Percentiles rank a stretch among this genome's conserved stretches.
Evolutionary conservation across 305 asterid genomes (phyloP).

Genomic region (Solanum aculeatissimum): DNA sequence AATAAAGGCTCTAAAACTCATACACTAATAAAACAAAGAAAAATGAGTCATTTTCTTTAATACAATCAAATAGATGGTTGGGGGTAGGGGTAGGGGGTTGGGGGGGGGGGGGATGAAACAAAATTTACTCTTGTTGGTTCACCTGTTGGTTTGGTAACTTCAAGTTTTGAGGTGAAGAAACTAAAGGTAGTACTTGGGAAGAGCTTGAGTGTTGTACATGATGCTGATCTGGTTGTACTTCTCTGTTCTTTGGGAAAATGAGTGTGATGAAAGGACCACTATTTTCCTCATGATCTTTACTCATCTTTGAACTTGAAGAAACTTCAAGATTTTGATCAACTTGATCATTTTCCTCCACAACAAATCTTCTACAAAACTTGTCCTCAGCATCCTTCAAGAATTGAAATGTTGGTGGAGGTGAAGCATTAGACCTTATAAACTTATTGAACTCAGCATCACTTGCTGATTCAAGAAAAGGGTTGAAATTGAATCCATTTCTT

Average conservation of each 20-base stretch:
- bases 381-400: slow-evolving; percentile 53
- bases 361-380: slow-evolving; percentile 12
- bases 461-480: slow-evolving; percentile 22
- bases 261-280: slow-evolving; percentile 17
- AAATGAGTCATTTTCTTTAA: not conserved
- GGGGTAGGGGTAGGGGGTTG: not conserved
- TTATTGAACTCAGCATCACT: slow-evolving; percentile 35
- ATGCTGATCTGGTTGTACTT: slow-evolving; percentile 4
- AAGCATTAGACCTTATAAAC: slow-evolving; percentile 23
- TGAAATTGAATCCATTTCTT: not conserved
- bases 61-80: not conserved
- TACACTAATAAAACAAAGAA: not conserved
- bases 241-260: slow-evolving; percentile 8
- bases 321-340: not conserved
- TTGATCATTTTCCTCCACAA: slow-evolving; percentile 4
- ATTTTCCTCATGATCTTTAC: slow-evolving; percentile 13
- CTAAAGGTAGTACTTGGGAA: slow-evolving; percentile 24
- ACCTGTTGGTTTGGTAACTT: not conserved
- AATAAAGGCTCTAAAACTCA: not conserved
- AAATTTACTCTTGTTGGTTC: not conserved
- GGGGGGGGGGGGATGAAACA: not conserved
- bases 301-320: slow-evolving; percentile 12
- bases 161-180: slow-evolving; percentile 13
- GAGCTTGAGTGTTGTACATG: slow-evolving; percentile 15
- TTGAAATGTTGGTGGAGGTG: slow-evolving; percentile 57